phyloP scores from a whole-genome alignment of 2,329 filamentous ascomycete species.

The Cytospora paraplurivora region DNA sequence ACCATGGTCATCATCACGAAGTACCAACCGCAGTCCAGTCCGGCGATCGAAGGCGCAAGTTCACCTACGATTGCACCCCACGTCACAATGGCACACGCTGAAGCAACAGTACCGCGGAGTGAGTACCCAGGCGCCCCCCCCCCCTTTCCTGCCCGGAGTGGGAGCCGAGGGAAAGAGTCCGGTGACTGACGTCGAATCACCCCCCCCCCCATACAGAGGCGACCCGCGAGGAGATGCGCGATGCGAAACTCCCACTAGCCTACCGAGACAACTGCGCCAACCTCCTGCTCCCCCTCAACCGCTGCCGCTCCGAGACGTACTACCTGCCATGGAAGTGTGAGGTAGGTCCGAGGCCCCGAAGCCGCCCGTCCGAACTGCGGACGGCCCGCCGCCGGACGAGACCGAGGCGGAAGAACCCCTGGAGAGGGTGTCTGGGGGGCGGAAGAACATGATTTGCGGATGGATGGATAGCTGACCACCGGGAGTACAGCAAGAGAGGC shows the following conservation, averaged over 20 bases:
- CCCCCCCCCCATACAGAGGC: constrained; percentile 55
- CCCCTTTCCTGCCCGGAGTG: neutral
- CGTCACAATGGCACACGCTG: constrained; percentile 29
- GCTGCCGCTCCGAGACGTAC: constrained; percentile 87
- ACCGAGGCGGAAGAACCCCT: neutral
- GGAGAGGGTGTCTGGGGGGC: no score
- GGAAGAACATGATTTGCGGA: no score
- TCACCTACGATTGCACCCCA: constrained; percentile 33
- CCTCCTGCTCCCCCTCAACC: constrained; percentile 92
- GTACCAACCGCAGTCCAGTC: constrained; percentile 11
- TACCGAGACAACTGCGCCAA: constrained; percentile 97
- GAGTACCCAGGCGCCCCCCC: constrained; percentile 12
- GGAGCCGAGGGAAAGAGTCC: neutral
- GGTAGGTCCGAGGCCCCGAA: constrained; percentile 56
- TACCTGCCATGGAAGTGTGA: constrained; percentile 98
- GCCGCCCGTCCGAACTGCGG: neutral
- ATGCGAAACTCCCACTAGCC: constrained; percentile 80
- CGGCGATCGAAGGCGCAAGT: constrained; percentile 33
- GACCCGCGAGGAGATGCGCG: constrained; percentile 90
- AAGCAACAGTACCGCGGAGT: constrained; percentile 26
- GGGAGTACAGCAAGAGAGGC: constrained; percentile 77
- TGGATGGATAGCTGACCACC: constrained; percentile 14
- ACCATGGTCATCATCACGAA: constrained; percentile 7
- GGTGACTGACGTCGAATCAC: constrained; percentile 13
- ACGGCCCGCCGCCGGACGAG: neutral